phyloP scores from a whole-genome alignment of 768 basidiomycete species.

The Hypsizygus marmoreus region DNA sequence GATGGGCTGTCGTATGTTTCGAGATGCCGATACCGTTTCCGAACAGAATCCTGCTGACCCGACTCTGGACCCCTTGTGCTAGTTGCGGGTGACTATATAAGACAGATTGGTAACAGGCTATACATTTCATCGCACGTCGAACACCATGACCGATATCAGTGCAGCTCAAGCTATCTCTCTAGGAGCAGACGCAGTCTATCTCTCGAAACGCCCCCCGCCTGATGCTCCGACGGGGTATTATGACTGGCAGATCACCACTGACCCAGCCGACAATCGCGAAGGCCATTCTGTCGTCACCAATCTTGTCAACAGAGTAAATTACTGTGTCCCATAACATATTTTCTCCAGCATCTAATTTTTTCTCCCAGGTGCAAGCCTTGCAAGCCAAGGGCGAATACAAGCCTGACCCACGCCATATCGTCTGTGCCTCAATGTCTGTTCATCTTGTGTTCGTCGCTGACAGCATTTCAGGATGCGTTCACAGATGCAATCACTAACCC shows the following conservation, averaged over 20 bases:
- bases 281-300: slow-evolving; percentile 38
- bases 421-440: slow-evolving; percentile 9
- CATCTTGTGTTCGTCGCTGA: not conserved
- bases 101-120: not conserved
- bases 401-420: slow-evolving; percentile 24
- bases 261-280: slow-evolving; percentile 26
- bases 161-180: slow-evolving; percentile 25
- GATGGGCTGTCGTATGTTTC: too few relatives aligned
- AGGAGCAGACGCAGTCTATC: slow-evolving; percentile 35
- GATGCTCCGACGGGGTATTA: slow-evolving; percentile 46
- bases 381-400: slow-evolving; percentile 23
- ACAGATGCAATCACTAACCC: slow-evolving; percentile 29
- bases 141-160: slow-evolving; percentile 18
- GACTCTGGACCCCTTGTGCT: not conserved
- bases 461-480: slow-evolving; percentile 27
- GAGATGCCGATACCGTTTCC: too few relatives aligned
- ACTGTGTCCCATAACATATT: not conserved
- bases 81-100: not conserved
- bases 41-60: too few relatives aligned
- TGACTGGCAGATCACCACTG: slow-evolving; percentile 38
- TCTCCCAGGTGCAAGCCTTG: slow-evolving; percentile 19
- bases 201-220: slow-evolving; percentile 38
- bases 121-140: not conserved
- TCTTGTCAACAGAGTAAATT: slow-evolving; percentile 25
- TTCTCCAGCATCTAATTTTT: not conserved